Percentiles rank a stretch among this genome's conserved stretches.
Conservation (phyloP, 2,329 filamentous ascomycete species). For the Monosporascus sp. region DNA sequence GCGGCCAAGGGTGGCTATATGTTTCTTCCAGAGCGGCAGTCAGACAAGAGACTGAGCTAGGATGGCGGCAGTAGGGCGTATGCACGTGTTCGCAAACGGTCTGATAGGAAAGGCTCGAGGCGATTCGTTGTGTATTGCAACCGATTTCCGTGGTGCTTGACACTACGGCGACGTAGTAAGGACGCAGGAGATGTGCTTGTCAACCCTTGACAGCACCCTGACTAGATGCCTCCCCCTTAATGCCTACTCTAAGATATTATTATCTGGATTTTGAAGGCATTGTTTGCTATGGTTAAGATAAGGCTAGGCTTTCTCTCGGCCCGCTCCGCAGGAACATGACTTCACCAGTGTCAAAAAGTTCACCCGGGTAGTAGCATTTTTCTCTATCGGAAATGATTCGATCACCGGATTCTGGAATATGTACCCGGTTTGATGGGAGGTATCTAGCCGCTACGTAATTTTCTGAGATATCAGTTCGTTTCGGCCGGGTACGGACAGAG, state of each 20-base stretch:
- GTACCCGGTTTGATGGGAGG: constrained; percentile 1
- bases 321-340: constrained; percentile 9
- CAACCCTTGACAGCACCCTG: no score
- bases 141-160: no score
- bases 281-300: not conserved
- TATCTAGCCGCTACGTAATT: not conserved
- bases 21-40: no score
- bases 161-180: no score
- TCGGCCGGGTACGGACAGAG: not conserved
- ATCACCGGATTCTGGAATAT: constrained; percentile 8
- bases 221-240: no score
- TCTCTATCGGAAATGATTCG: not conserved
- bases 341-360: constrained; percentile 5
- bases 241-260: not conserved
- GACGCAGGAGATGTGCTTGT: no score
- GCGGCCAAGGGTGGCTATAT: no score
- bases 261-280: not conserved
- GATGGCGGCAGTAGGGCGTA: no score
- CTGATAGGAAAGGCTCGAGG: no score
- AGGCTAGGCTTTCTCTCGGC: not conserved
- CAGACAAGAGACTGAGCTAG: no score
- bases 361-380: not conserved
- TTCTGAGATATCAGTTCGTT: constrained; percentile 4
- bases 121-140: no score
- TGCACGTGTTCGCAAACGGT: no score